phyloP scores from a whole-genome alignment of 2,329 filamentous ascomycete genomes.

The Penicillium sp. region DNA sequence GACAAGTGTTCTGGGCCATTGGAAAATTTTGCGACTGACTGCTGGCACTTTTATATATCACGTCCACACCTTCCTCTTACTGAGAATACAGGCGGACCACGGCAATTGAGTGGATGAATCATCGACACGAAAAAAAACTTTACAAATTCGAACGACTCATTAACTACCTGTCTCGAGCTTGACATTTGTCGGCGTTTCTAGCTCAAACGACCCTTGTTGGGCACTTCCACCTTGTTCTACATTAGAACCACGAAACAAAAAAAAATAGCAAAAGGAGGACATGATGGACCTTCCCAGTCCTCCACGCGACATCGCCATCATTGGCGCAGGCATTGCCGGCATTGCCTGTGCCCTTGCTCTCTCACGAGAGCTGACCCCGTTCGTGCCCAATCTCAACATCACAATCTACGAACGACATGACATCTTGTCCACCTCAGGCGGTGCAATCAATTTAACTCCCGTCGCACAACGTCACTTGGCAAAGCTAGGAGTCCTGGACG shows the following conservation, averaged over 20 bases:
- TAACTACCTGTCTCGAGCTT: not conserved
- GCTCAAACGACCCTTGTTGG: not conserved
- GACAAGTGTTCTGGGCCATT: not conserved
- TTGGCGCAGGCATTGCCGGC: conserved; percentile 45
- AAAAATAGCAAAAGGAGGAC: not conserved
- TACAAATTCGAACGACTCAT: not conserved
- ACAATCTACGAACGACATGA: conserved; percentile 50
- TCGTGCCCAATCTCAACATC: conserved; percentile 44
- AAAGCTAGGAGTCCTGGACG: conserved; percentile 48
- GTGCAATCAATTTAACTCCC: conserved; percentile 53
- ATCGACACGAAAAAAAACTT: not conserved
- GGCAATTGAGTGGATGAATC: not conserved
- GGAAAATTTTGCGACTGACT: not conserved
- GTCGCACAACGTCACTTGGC: conserved; percentile 53
- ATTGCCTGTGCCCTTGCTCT: conserved; percentile 43
- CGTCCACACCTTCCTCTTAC: not conserved
- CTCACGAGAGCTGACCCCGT: conserved; percentile 41
- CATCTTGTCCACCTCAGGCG: conserved; percentile 51
- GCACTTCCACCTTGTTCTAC: not conserved
- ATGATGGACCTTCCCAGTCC: conserved; percentile 25
- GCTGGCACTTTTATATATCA: not conserved
- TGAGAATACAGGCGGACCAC: not conserved
- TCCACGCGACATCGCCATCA: conserved; percentile 39
- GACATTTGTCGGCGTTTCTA: not conserved
- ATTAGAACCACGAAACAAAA: not conserved